Base-by-base conservation (phyloP, 2,329 filamentous ascomycete species). In the Chrysosporium keratinophilum region DNA sequence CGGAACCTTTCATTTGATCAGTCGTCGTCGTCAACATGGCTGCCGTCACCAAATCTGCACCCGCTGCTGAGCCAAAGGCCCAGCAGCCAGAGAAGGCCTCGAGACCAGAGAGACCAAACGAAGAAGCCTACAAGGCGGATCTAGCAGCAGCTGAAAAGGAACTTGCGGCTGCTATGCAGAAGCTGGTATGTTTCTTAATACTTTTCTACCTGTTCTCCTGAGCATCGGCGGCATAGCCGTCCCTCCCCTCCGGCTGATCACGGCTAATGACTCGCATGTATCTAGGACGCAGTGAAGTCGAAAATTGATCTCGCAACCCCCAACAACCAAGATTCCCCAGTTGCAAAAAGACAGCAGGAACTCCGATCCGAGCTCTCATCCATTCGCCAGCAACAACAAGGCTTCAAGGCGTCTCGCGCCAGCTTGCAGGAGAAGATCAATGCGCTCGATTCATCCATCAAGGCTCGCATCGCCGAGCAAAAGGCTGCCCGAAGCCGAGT, bases 381-480 rank as follows among this genome's bases (percentile, higher is more conserved):
- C 61, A 96, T 98, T 71, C 85, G 87, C 59, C 80, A 84, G 70
- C 85, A 93, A 75, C 93, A 97, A 75, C 84, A 84, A 62, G 84
- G 82, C 56, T 87, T 88, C 76, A 98, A 98, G 79, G 80, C 83
- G 56, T 83, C 85, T 52, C 86, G 90, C 54, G 80, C 78, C 63
- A 78, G 79, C 66, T 84, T 90, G 70, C 80, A 88, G 64, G 90
- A 96, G 65, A 88, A 94, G 74, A 87, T 96, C 75, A 95, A 93
- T 80, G 83, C 84, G 62, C 82, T 95, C 56, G 90, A 97, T 63
- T 85, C 90, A 67, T 86, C 89, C 68, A 77, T 98, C 65, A 91
- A 91, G 75, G 82, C 83, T 64, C 84, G 87, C 61, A 84, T 94
- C 61, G 76, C 79, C 61, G 89, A 96, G 74, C 87, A 95, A 69